A percentile compares a stretch with the other conserved stretches of the same genome.
phyloP scores from a whole-genome alignment of 2,329 filamentous ascomycete genomes.

The Uncinocarpus reesii region DNA sequence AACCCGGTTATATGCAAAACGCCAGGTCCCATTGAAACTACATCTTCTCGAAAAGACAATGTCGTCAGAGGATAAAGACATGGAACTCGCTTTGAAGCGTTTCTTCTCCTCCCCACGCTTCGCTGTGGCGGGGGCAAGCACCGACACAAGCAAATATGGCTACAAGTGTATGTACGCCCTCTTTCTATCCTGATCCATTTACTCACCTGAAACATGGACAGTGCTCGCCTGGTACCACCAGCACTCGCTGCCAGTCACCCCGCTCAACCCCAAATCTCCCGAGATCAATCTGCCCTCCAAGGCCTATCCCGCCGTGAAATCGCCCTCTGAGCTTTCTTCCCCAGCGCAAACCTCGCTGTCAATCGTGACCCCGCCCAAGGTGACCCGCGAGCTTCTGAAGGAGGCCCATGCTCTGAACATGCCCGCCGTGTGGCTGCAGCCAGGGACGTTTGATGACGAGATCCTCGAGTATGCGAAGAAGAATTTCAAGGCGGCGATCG shows the following conservation, averaged over 20 bases:
- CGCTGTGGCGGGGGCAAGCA: slow-evolving; percentile 82
- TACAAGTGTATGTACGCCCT: slow-evolving; percentile 58
- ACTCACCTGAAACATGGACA: too few relatives aligned
- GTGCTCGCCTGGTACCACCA: slow-evolving; percentile 83
- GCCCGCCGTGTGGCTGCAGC: slow-evolving; percentile 76
- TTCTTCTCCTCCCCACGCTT: slow-evolving; percentile 76
- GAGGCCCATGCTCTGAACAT: slow-evolving; percentile 68
- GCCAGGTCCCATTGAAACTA: not conserved
- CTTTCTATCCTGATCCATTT: not conserved
- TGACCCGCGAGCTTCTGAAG: slow-evolving; percentile 62
- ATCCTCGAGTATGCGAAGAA: slow-evolving; percentile 59
- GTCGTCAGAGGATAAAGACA: slow-evolving; percentile 28
- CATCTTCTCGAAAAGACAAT: not conserved
- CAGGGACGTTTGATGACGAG: slow-evolving; percentile 71
- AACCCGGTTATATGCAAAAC: not conserved
- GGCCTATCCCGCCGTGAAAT: slow-evolving; percentile 54
- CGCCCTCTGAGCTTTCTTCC: slow-evolving; percentile 53
- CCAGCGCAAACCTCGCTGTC: slow-evolving; percentile 66
- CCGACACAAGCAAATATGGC: slow-evolving; percentile 74
- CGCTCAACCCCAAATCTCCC: slow-evolving; percentile 65
- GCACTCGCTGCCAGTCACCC: slow-evolving; percentile 65
- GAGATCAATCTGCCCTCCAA: slow-evolving; percentile 53
- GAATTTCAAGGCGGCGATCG: slow-evolving; percentile 60
- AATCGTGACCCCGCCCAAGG: slow-evolving; percentile 73
- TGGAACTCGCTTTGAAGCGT: slow-evolving; percentile 59